Percentiles rank a stretch among this genome's conserved stretches.
phyloP scores from a whole-genome alignment of 495 filamentous ascomycete genomes.

The Podospora anserina region DNA sequence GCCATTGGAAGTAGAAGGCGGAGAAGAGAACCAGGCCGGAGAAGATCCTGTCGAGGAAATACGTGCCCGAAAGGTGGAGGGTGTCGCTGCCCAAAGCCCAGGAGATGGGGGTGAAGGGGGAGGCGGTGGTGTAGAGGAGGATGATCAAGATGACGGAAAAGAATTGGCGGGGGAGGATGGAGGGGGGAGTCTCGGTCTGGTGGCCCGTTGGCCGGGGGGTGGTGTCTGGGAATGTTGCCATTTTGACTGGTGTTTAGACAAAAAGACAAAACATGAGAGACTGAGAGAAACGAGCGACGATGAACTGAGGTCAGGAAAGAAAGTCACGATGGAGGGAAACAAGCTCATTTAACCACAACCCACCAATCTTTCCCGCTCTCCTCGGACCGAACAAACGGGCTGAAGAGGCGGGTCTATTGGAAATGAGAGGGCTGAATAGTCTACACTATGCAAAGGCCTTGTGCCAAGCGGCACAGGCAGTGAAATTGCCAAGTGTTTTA shows the following conservation, averaged over 20 bases:
- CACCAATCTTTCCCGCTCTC: neutral
- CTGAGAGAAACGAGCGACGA: too few species aligned
- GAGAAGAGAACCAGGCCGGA: conserved; percentile 20
- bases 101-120: conserved; percentile 17
- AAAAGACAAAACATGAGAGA: neutral
- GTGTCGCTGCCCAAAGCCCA: conserved; percentile 4
- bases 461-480: neutral
- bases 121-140: conserved; percentile 26
- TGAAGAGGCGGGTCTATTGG: neutral
- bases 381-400: neutral
- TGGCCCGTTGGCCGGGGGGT: neutral
- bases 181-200: neutral
- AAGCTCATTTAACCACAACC: neutral
- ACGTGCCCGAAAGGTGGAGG: conserved; percentile 9
- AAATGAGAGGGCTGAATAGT: neutral
- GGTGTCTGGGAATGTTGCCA: neutral
- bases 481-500: neutral
- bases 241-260: neutral
- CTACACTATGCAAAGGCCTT: neutral
- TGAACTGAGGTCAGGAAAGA: neutral
- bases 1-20: conserved; percentile 25
- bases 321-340: neutral
- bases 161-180: conserved; percentile 17
- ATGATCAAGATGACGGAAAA: conserved; percentile 12
- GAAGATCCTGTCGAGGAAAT: conserved; percentile 18